These are phyloP conservation scores for Candida koratica DNA, from an alignment of 805 yeast species.

Conservation along the genomic window DNA sequence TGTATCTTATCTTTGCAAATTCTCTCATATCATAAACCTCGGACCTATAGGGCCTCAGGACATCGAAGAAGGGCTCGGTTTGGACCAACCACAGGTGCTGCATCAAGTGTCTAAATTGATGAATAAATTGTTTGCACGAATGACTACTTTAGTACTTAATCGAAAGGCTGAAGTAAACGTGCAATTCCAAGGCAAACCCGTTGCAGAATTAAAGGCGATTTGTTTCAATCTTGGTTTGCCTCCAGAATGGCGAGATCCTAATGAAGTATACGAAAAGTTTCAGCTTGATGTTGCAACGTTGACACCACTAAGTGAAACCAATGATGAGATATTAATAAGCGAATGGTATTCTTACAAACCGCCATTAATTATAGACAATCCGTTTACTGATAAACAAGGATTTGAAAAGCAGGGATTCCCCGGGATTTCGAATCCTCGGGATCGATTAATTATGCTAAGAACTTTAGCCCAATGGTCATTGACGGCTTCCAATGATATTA, in stretches of 20 bases:
- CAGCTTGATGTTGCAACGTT: slow-evolving; percentile 4
- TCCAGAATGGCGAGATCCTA: slow-evolving; percentile 32
- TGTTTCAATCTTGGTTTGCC: slow-evolving; percentile 32
- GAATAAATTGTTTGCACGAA: slow-evolving; percentile 29
- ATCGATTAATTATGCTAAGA: slow-evolving; percentile 36
- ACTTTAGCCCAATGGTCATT: slow-evolving; percentile 36
- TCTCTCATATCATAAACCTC: slow-evolving; percentile 21
- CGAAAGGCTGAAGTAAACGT: slow-evolving; percentile 29
- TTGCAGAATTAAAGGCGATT: slow-evolving; percentile 31
- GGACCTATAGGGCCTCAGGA: slow-evolving; percentile 32
- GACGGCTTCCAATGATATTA: slow-evolving; percentile 28
- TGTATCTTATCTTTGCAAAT: slow-evolving; percentile 30
- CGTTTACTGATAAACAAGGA: slow-evolving; percentile 19
- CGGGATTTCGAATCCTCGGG: slow-evolving; percentile 28
- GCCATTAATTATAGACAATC: slow-evolving; percentile 14
- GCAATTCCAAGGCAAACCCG: slow-evolving; percentile 24
- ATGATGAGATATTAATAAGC: slow-evolving; percentile 10
- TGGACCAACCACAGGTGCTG: slow-evolving; percentile 10
- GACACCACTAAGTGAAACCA: slow-evolving; percentile 9
- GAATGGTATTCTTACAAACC: slow-evolving; percentile 10
- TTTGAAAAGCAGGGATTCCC: slow-evolving; percentile 32
- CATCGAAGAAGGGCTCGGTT: slow-evolving; percentile 33
- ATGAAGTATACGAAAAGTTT: slow-evolving; percentile 11
- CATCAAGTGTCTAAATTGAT: slow-evolving; percentile 26
- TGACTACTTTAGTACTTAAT: slow-evolving; percentile 35